Evolutionary conservation across 768 basidiomycete genomes (phyloP), one percentile per base, ranked within the genome.

Genomic region (Mycena galericulata): DNA sequence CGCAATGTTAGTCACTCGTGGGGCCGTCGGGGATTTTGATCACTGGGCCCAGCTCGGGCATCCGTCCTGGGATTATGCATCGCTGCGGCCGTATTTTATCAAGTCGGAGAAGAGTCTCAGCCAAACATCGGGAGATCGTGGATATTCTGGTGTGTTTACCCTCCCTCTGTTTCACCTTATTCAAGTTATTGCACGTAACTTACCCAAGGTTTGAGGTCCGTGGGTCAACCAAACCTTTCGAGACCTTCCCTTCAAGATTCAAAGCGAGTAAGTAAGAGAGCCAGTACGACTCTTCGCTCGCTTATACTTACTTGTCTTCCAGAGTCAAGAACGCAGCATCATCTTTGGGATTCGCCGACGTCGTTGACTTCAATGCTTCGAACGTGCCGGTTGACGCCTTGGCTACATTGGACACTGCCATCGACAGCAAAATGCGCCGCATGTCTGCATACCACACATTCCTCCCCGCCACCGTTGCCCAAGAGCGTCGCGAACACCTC

Each of bases 381-480:
- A 5, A 29, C 2, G 27, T 26, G 10, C 69, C 65, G 3, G 59
- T 59, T 9, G 55, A 62, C 20, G 58, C 29, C 3, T 68, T 43
- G 10, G 64, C 59, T 14, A 59, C 30, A 7, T 20, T 66, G 14
- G 64, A 68, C 38, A 53, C 6, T 0, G 38, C 71, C 6, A 63
- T 72, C 12, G 58, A 69, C 34, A 24, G 26, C 1, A 54, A 54
- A 1, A 17, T 50, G 20, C 59, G 50, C 20, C 71, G 74, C n/a
- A 51, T 63, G 14, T 75, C 73, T 0, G 22, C 74, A 1, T 67
- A 59, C 36, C 27, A 60, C 18, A 73, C 71, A 0, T 75, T 68
- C 26, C 57, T 75, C 11, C 72, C 74, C 1, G 30, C 45, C 17
- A 5, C 56, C 8, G 15, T 73, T 26, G 57, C 54, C 2, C 12